Evolutionary conservation across 2,329 filamentous ascomycete genomes (phyloP), one percentile per base, ranked within the genome.

Genomic region (Neoascochyta sp.): DNA sequence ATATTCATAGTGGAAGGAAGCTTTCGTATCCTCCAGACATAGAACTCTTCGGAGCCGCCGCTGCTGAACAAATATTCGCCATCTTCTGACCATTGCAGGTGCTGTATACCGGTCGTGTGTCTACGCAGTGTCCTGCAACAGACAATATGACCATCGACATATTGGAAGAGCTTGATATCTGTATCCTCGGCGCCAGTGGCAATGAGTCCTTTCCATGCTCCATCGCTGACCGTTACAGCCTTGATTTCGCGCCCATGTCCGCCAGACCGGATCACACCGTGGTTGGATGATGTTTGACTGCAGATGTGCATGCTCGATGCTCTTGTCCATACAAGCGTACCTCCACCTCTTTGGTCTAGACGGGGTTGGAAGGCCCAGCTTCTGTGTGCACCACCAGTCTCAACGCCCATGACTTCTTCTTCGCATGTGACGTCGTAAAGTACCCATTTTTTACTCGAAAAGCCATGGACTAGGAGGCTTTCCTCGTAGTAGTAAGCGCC

Each of bases 181-280:
- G 82, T 86, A 50, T 86, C 82, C 57, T 86, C 82, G 0, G 79
- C 76, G 0, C 81, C 82, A 1, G 81, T 85, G 1, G 79, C 81
- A 19, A 85, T 66, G 4, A 82, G 52, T 4, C 11, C 9, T 5
- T 16, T 8, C 4, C n/a, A 15, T 52, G 52, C 7, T 12, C 26
- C 26, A 46, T 32, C 33, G 39, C 16, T 22, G 11, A 75, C 52
- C 12, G 78, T 73, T 39, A 76, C 61, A 2, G 75, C 64, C 57
- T 85, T 86, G 46, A 96, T 84, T 62, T 98, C 92, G 32, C 92
- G 73, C 0, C 92, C 92, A 60, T 98, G 92, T 1, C 78, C 78
- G 5, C 92, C 90, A 0, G 64, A 47, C 42, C 81, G 79, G 9
- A 94, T 43, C 0, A 72, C 57, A 7, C 57, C 48, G 55, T 65